Percentiles rank a stretch among this genome's conserved stretches.
These are phyloP conservation scores for Hylodesmum podocarpum DNA, from an alignment of 306 rosid species.

Conservation along the genomic window DNA sequence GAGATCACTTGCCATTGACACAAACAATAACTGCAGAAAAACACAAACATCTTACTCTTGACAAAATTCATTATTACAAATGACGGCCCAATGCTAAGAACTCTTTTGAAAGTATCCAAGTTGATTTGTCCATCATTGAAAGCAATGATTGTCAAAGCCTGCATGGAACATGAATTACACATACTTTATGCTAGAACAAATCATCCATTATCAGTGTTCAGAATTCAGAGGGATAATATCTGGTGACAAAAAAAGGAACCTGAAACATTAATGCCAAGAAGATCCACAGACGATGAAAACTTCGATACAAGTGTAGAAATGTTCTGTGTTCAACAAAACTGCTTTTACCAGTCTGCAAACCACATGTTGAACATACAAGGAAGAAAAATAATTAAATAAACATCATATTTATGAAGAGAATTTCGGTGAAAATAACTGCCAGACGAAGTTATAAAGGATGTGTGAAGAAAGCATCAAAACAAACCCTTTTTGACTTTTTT, in stretches of 20 bases:
- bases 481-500: conserved; percentile 71
- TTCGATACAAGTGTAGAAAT: conserved; percentile 82
- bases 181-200: conserved; percentile 17
- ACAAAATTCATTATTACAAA: conserved; percentile 85
- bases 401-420: not conserved
- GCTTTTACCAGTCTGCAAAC: conserved; percentile 89
- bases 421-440: not conserved
- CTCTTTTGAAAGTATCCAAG: conserved; percentile 64
- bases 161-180: conserved; percentile 30
- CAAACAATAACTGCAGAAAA: conserved; percentile 27
- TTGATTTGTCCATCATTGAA: conserved; percentile 55
- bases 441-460: not conserved
- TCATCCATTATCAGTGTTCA: conserved; percentile 22
- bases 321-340: conserved; percentile 97
- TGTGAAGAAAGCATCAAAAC: conserved; percentile 34
- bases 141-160: conserved; percentile 89
- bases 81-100: conserved; percentile 90
- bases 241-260: conserved; percentile 45
- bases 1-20: conserved; percentile 11
- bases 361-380: not conserved
- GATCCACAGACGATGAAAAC: conserved; percentile 98
- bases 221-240: conserved; percentile 21
- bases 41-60: conserved; percentile 55
- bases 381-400: not conserved
- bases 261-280: conserved; percentile 93